Percentiles rank a stretch among this genome's conserved stretches.
phyloP scores from a whole-genome alignment of 768 basidiomycete genomes.

The Leccinum boreale region DNA sequence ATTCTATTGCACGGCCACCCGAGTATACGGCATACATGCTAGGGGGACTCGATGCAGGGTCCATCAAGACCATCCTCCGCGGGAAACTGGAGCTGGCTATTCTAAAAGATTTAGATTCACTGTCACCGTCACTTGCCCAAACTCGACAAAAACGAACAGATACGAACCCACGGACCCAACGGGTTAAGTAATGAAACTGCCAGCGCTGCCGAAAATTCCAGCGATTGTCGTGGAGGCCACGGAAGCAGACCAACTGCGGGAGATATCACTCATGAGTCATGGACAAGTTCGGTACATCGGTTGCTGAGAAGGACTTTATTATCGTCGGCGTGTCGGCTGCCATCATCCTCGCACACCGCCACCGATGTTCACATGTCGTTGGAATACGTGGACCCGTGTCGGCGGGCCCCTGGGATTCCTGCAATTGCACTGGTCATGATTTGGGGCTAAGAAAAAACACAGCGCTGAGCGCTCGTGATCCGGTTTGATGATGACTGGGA shows the following conservation, averaged over 20 bases:
- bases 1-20: neutral
- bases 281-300: neutral
- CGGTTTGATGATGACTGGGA: neutral
- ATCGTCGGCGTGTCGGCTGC: neutral
- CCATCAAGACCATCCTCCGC: neutral
- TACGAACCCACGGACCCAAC: neutral
- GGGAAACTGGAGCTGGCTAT: neutral
- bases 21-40: neutral
- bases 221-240: neutral
- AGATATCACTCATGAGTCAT: neutral
- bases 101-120: neutral
- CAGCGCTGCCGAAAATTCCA: conserved; percentile 4
- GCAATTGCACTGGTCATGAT: neutral
- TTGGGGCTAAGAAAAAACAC: neutral
- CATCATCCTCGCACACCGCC: conserved; percentile 1
- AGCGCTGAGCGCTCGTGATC: neutral
- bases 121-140: neutral
- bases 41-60: neutral
- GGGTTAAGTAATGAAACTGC: conserved; percentile 5
- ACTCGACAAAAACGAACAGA: neutral
- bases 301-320: neutral
- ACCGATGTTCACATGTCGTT: conserved; percentile 1
- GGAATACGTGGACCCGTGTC: neutral
- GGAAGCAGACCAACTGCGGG: neutral
- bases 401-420: neutral